Base-by-base conservation (phyloP, 768 basidiomycete species). In the Lactifluus piperatus region DNA sequence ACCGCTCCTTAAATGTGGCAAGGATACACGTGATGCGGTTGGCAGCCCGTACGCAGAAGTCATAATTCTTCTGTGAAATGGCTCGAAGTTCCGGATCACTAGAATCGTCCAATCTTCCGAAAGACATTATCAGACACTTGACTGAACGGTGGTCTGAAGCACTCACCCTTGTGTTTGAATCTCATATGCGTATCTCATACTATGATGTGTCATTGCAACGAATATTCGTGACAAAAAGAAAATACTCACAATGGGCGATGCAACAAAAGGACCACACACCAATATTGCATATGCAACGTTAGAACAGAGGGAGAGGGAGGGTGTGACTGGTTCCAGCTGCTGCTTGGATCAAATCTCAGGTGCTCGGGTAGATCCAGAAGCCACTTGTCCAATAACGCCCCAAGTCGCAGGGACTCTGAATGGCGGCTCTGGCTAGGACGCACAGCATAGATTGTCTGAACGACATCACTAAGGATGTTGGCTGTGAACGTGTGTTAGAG, bases 221-320 rank as follows among this genome's bases (percentile, higher is more conserved):
- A 37, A 39, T 16, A 18, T 44, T 27, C 22, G 27, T 18, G 41
- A 51, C 57, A 41, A 36, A 30, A 18, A 49, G 43, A 51, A 57
- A 36, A 11, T 24, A 75, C 86, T 73, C 69, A 89, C 87, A 90
- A 90, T 11, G 88, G 88, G 18, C 88, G 80, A 69, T 91, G 88
- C 51, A 91, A 71, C 29, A 91, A 68, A 32, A 91, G 68, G 24
- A 84, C 81, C 11, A 86, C 81, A 67, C 86, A 88, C 89, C 89
- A 91, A 67, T 90, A 91, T 66, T 88, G 85, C 87, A 91, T 86
- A 67, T 91, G 88, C 51, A 91, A 72, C 41, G 85, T 86, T 56
- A 91, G 71, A 26, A 88, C 72, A 63, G 88, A 83, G 4, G 88
- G 86, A 2, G 78, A 77, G 6, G 80, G 80, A 20, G 75, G 68